Evolutionary conservation across 805 yeast species (phyloP), one percentile per base, ranked within the genome.

Genomic region (Saturnispora zaruensis): DNA sequence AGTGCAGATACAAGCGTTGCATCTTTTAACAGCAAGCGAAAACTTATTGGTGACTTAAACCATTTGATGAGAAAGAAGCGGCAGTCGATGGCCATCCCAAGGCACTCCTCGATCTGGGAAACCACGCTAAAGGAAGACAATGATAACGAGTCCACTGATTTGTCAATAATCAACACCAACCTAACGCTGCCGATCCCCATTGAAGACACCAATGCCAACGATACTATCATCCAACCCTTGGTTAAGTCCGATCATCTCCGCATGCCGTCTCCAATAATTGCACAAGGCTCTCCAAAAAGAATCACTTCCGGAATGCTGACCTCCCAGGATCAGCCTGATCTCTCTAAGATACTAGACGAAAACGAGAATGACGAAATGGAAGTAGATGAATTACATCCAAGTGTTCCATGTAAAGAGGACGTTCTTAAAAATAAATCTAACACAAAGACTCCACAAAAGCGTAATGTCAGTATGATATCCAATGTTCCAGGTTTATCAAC

Each of bases 251-350:
- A 44, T 3, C 59, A 59, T 43, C 56, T 60, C 2, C 57, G 60
- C 46, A 43, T 52, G 13, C 64, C 59, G 1, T 64, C 69, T 13
- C 68, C 68, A 5, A 57, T 66, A 4, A 57, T 63, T 30, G 66
- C 66, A 13, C 57, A 56, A 20, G 70, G 69, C 1, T 65, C 68
- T 3, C 68, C 68, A 9, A 59, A 57, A 34, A 59, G 71, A 57
- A 66, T 68, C 32, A 65, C 69, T 2, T 66, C 71, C 2, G 71
- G 71, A 7, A 67, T 67, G 71, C 55, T 67, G 16, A 51, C 54
- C 7, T 20, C 56, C 1, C 51, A 52, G 11, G 56, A 57, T 5
- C 67, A 62, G 46, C 71, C 71, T 1, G 66, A 67, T 46, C 53
- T 67, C n/a, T 66, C 71, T 3, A 66, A 64, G 38, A 33, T 48